A percentile compares a stretch with the other conserved stretches of the same genome.
Conservation (phyloP, 352 stramenopile species). For the Blastocystis sp. region DNA sequence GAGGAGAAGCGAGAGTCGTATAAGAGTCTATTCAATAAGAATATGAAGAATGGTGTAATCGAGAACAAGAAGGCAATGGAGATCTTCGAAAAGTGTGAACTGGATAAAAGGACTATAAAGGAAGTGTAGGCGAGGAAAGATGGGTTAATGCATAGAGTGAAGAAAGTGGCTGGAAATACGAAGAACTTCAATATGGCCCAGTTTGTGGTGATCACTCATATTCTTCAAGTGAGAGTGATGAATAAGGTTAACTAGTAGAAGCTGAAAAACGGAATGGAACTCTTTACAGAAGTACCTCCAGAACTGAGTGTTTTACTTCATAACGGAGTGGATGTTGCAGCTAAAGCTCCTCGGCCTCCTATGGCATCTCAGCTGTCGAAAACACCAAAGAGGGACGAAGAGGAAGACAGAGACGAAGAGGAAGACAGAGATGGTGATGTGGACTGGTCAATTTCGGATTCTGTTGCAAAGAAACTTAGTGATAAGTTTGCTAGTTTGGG, state of each 20-base stretch:
- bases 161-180: background rate
- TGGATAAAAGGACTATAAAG: background rate
- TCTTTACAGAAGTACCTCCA: background rate
- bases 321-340: background rate
- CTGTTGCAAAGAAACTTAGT: background rate
- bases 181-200: background rate
- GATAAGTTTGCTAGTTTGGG: background rate
- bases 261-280: background rate
- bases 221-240: background rate
- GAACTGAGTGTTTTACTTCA: background rate
- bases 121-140: background rate
- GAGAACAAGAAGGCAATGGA: background rate
- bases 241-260: background rate
- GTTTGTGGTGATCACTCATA: constrained; percentile 29
- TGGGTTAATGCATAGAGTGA: background rate
- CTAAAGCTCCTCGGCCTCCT: background rate
- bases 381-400: background rate
- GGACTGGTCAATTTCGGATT: constrained; percentile 1
- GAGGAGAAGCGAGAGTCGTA: background rate
- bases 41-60: background rate
- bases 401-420: background rate
- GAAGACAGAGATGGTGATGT: background rate
- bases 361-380: background rate
- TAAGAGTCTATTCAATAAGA: constrained; percentile 2
- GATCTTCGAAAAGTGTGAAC: background rate